These are phyloP conservation scores for Thamnidium elegans DNA, from an alignment of 192 early-diverging fungal species.

Conservation along the genomic window DNA sequence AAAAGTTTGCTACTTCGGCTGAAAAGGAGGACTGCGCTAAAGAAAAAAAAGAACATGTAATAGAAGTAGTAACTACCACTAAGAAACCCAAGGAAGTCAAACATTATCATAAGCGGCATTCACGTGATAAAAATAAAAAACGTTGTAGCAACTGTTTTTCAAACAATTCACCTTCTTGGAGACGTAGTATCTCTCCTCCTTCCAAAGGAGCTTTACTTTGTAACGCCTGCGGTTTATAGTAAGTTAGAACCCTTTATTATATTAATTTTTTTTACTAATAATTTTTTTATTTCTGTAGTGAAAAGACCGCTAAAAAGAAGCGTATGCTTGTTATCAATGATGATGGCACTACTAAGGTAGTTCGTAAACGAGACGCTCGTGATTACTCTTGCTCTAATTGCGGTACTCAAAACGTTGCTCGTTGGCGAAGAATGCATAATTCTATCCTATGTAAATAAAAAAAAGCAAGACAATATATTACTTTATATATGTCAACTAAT, in stretches of 20 bases:
- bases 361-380: background rate
- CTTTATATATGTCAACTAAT: background rate
- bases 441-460: slow-evolving; percentile 1
- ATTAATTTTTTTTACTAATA: background rate
- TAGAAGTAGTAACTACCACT: background rate
- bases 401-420: background rate
- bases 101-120: background rate
- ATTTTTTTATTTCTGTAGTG: slow-evolving; percentile 1
- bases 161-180: slow-evolving; percentile 23
- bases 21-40: no score
- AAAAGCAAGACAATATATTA: background rate
- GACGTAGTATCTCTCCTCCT: background rate
- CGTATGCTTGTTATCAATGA: slow-evolving; percentile 12
- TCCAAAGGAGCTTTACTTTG: slow-evolving; percentile 1
- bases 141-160: slow-evolving; percentile 27
- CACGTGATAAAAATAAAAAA: slow-evolving; percentile 10
- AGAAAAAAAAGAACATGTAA: background rate
- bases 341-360: background rate
- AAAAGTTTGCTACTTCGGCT: no score
- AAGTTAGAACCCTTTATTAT: background rate
- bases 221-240: slow-evolving; percentile 14
- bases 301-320: background rate
- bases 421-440: background rate
- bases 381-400: background rate
- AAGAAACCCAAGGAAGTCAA: background rate